Conservation (phyloP, 2,329 filamentous ascomycete genomes). For the Phialophora expanda region DNA sequence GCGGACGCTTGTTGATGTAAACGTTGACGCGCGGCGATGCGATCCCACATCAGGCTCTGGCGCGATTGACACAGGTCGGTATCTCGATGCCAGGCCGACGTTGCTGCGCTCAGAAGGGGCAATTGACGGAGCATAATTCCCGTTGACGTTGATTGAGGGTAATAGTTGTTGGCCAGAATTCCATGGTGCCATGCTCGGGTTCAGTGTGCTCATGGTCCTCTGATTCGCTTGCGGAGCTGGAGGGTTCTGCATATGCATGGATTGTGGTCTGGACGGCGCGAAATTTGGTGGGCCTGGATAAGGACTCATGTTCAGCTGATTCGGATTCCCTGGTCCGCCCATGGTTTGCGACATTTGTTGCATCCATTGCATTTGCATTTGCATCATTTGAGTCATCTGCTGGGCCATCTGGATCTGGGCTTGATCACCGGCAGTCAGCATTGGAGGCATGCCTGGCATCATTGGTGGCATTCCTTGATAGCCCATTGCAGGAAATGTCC, state of each 20-base stretch:
- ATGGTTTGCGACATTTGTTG: conserved; percentile 71
- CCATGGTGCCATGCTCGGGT: conserved; percentile 59
- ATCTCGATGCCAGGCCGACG: conserved; percentile 84
- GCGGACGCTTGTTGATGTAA: conserved; percentile 45
- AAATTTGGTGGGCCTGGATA: conserved; percentile 20
- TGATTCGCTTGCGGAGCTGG: conserved; percentile 48
- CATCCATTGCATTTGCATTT: conserved; percentile 95
- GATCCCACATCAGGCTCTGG: conserved; percentile 31
- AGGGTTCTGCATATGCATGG: conserved; percentile 30
- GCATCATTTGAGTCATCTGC: conserved; percentile 86
- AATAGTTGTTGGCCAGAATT: conserved; percentile 46
- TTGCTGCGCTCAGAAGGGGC: conserved; percentile 96
- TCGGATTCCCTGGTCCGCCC: conserved; percentile 46
- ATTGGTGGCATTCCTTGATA: conserved; percentile 29
- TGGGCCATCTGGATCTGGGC: conserved; percentile 80
- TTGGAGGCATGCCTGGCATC: conserved; percentile 39
- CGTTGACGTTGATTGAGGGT: conserved; percentile 38
- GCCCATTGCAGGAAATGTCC: conserved; percentile 41
- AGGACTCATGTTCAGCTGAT: conserved; percentile 26
- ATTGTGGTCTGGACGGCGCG: conserved; percentile 29
- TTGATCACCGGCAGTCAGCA: conserved; percentile 67
- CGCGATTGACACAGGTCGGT: conserved; percentile 81
- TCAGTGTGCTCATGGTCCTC: conserved; percentile 84
- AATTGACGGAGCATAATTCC: conserved; percentile 81
- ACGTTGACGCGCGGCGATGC: conserved; percentile 43